Evolutionary conservation across 225 moss, liverwort and hornwort genomes (phyloP).

Genomic region (Physcomitrium patens): DNA sequence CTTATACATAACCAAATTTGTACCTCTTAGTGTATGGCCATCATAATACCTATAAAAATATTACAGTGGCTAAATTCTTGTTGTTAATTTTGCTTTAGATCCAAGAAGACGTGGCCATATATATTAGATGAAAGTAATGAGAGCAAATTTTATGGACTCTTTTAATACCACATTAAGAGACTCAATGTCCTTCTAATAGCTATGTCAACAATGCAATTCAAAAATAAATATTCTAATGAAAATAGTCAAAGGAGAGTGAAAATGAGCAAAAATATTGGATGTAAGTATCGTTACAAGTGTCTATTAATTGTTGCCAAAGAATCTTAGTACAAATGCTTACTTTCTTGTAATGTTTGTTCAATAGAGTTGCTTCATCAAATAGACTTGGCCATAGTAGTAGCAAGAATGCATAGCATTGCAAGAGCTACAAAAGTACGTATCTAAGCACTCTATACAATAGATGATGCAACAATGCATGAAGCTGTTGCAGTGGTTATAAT

Average conservation of each 20-base stretch:
- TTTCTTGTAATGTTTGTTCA: conserved; percentile 33
- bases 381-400: conserved; percentile 41
- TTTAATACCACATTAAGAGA: conserved; percentile 46
- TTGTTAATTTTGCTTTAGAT: conserved; percentile 16
- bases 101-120: conserved; percentile 45
- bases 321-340: conserved; percentile 50
- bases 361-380: conserved; percentile 28
- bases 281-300: conserved; percentile 58
- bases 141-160: conserved; percentile 55
- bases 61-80: no score
- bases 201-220: background rate
- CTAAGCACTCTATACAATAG: conserved; percentile 62
- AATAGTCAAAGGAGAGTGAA: conserved; percentile 12
- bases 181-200: conserved; percentile 27
- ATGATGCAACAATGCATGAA: conserved; percentile 77
- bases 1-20: no score
- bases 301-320: conserved; percentile 64
- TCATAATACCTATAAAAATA: no score
- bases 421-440: conserved; percentile 48
- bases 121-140: conserved; percentile 41
- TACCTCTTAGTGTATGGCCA: no score
- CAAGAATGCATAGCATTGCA: conserved; percentile 42
- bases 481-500: conserved; percentile 65
- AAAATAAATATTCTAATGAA: background rate
- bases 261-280: conserved; percentile 47